Conservation (phyloP, 441 rosid genomes). For the Biscutella laevigata region DNA sequence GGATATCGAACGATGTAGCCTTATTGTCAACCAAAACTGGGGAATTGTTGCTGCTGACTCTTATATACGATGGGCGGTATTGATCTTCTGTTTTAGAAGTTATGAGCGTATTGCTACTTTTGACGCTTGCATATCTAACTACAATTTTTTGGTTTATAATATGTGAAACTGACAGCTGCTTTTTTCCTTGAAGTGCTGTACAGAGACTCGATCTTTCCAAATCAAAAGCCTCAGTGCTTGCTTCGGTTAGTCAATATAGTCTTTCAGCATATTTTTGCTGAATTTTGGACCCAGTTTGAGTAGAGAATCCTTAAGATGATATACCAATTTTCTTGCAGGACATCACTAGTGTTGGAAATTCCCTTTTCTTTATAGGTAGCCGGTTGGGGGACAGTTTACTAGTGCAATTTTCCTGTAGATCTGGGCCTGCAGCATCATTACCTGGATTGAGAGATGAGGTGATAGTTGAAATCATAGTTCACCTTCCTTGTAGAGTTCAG, state of each 20-base stretch:
- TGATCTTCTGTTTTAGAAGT: constrained; percentile 7
- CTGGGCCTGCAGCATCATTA: constrained; percentile 53
- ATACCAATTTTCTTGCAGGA: constrained; percentile 48
- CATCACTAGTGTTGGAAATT: constrained; percentile 72
- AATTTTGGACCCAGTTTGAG: background rate
- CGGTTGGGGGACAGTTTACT: constrained; percentile 97
- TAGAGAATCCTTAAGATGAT: constrained; percentile 19
- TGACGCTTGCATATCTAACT: constrained; percentile 6
- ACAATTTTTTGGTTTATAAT: background rate
- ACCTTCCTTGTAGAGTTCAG: background rate
- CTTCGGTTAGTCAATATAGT: constrained; percentile 63
- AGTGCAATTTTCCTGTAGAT: constrained; percentile 73
- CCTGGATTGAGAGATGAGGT: constrained; percentile 88
- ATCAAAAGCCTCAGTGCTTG: constrained; percentile 96
- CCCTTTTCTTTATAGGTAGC: constrained; percentile 85
- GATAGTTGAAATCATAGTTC: constrained; percentile 7
- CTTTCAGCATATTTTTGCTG: constrained; percentile 18
- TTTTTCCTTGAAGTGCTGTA: constrained; percentile 65
- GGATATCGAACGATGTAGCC: constrained; percentile 80
- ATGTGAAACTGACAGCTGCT: constrained; percentile 19
- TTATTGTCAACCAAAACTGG: constrained; percentile 86
- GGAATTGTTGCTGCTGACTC: constrained; percentile 76
- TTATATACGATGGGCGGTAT: constrained; percentile 95
- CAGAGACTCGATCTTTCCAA: constrained; percentile 96
- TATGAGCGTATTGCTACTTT: background rate